phyloP scores from a whole-genome alignment of 1,139 yeast genomes.

The Chernovozyma aurita region DNA sequence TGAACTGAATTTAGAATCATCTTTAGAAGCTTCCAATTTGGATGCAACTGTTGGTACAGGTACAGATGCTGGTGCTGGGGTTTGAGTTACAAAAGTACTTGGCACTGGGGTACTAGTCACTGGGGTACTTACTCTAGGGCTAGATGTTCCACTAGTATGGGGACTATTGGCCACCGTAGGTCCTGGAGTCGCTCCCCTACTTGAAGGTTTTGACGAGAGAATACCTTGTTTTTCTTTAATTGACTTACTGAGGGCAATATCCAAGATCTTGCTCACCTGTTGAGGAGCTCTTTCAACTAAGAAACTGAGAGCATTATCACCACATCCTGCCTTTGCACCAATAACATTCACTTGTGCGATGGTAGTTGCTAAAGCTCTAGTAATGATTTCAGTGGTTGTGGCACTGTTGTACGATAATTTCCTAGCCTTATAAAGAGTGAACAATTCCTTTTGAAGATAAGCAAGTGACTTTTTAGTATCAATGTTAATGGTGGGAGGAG shows the following conservation, averaged over 20 bases:
- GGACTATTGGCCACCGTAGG: constrained; percentile 7
- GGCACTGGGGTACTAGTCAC: background rate
- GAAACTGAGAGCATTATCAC: constrained; percentile 74
- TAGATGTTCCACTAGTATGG: background rate
- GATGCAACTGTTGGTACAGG: background rate
- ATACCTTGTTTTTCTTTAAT: constrained; percentile 52
- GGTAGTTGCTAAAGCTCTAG: constrained; percentile 91
- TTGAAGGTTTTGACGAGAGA: constrained; percentile 18
- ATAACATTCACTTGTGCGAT: constrained; percentile 86
- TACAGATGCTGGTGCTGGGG: background rate
- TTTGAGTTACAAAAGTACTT: background rate
- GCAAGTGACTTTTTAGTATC: constrained; percentile 62
- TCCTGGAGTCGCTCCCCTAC: constrained; percentile 25
- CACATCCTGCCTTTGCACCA: constrained; percentile 79
- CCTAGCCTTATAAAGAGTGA: constrained; percentile 64
- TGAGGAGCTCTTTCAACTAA: constrained; percentile 85
- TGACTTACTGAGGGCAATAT: constrained; percentile 78
- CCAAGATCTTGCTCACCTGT: constrained; percentile 76
- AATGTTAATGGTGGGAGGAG: constrained; percentile 35
- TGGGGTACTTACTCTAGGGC: constrained; percentile 2
- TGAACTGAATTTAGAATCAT: background rate
- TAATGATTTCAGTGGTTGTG: constrained; percentile 72
- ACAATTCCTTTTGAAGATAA: constrained; percentile 68
- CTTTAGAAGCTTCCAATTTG: background rate
- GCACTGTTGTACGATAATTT: constrained; percentile 63